Evolutionary conservation across 2,329 filamentous ascomycete species (phyloP).

Genomic region (Teratosphaeria gauchensis): DNA sequence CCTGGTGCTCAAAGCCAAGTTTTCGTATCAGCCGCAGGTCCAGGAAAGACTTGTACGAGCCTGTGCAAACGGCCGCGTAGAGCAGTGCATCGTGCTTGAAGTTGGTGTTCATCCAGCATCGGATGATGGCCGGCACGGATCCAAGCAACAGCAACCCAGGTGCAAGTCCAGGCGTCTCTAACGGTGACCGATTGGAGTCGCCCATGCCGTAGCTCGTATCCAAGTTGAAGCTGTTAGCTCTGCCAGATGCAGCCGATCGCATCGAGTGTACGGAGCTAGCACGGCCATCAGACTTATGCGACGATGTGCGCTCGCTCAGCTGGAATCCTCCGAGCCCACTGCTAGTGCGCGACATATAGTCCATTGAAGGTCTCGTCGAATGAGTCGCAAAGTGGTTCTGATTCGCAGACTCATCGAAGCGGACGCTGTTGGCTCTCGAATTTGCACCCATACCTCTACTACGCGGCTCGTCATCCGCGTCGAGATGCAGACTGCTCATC

Average conservation of each 20-base stretch:
- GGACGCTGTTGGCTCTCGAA: slow-evolving; percentile 90
- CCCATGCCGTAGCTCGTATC: slow-evolving; percentile 60
- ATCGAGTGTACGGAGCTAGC: slow-evolving; percentile 81
- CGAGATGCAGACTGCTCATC: slow-evolving; percentile 71
- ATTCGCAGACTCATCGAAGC: slow-evolving; percentile 91
- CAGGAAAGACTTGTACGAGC: slow-evolving; percentile 79
- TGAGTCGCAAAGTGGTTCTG: slow-evolving; percentile 77
- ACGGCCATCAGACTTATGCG: slow-evolving; percentile 90
- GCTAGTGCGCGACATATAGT: slow-evolving; percentile 64
- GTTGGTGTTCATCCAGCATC: slow-evolving; percentile 85
- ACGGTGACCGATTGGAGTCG: slow-evolving; percentile 58
- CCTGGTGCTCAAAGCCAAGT: slow-evolving; percentile 57
- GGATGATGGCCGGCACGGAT: slow-evolving; percentile 84
- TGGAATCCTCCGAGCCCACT: slow-evolving; percentile 62
- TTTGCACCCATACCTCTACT: slow-evolving; percentile 57
- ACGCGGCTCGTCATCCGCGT: slow-evolving; percentile 76
- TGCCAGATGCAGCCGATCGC: slow-evolving; percentile 64
- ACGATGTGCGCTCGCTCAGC: slow-evolving; percentile 83
- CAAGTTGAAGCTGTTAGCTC: slow-evolving; percentile 79
- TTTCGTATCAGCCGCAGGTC: slow-evolving; percentile 65
- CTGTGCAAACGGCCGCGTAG: slow-evolving; percentile 87
- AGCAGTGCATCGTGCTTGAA: slow-evolving; percentile 84
- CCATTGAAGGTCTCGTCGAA: slow-evolving; percentile 69
- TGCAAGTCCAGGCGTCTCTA: slow-evolving; percentile 65
- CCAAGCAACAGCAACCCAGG: slow-evolving; percentile 79